Percentiles rank a stretch among this genome's conserved stretches.
Evolutionary conservation across 495 filamentous ascomycete species (phyloP).

Genomic region (Penicillium herquei): DNA sequence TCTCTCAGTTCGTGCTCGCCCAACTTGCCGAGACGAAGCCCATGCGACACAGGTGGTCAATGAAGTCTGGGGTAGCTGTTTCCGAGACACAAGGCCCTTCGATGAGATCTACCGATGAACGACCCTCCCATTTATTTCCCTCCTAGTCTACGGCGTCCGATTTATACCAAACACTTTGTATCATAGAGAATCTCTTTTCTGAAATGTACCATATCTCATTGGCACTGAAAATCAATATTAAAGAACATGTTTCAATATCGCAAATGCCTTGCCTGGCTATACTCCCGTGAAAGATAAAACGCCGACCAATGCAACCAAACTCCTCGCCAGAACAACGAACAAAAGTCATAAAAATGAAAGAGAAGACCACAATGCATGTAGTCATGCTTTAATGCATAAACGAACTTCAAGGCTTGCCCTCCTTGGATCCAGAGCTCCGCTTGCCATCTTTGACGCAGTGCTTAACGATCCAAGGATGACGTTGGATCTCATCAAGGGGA

Average conservation of each 20-base stretch:
- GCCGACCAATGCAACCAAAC: conserved; percentile 19
- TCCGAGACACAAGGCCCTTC: conserved; percentile 89
- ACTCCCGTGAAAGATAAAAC: conserved; percentile 14
- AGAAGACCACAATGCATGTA: conserved; percentile 20
- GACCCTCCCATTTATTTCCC: not conserved
- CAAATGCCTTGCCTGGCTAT: conserved; percentile 14
- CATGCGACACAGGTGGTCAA: conserved; percentile 88
- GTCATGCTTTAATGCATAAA: conserved; percentile 21
- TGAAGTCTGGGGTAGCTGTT: conserved; percentile 97
- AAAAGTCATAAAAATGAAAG: conserved; percentile 15
- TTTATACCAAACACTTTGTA: conserved; percentile 16
- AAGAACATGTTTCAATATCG: conserved; percentile 21
- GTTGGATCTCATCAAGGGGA: conserved; percentile 81
- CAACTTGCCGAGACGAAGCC: conserved; percentile 78
- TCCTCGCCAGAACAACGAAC: conserved; percentile 1
- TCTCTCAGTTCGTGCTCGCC: conserved; percentile 69
- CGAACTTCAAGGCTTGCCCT: conserved; percentile 31
- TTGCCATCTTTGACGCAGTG: conserved; percentile 79
- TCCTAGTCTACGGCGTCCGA: conserved; percentile 6
- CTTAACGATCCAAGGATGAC: conserved; percentile 96
- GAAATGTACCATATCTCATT: conserved; percentile 29
- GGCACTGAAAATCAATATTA: conserved; percentile 19
- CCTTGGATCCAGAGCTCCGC: conserved; percentile 43
- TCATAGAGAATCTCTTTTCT: conserved; percentile 16
- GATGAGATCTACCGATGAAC: conserved; percentile 90